A percentile compares a stretch with the other conserved stretches of the same genome.
Conservation (phyloP, 2,329 filamentous ascomycete species). For the Xylaria hypoxylon region DNA sequence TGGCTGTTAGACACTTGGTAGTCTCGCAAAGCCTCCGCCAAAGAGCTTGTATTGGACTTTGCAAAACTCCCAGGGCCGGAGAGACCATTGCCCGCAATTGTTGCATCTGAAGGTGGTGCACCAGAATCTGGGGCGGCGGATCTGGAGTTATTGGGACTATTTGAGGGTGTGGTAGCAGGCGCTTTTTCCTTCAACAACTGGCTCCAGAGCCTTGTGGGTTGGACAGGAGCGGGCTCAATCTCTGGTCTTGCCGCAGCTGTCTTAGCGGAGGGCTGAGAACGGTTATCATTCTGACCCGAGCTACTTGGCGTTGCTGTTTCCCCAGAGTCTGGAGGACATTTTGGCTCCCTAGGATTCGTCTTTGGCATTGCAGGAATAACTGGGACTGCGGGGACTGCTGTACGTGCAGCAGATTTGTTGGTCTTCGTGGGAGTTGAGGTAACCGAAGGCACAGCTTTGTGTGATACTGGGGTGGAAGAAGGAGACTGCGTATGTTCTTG, state of each 20-base stretch:
- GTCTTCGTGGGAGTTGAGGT: slow-evolving; percentile 46
- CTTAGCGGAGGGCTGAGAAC: slow-evolving; percentile 33
- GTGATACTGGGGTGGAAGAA: slow-evolving; percentile 53
- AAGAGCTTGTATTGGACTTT: slow-evolving; percentile 56
- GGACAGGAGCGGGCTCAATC: slow-evolving; percentile 46
- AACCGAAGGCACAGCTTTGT: slow-evolving; percentile 44
- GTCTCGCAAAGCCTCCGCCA: slow-evolving; percentile 75
- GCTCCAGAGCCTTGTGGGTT: slow-evolving; percentile 55
- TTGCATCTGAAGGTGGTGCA: slow-evolving; percentile 43
- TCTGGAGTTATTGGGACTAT: slow-evolving; percentile 45
- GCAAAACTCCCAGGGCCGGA: slow-evolving; percentile 53
- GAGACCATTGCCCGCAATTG: slow-evolving; percentile 43
- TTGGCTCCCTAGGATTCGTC: slow-evolving; percentile 50
- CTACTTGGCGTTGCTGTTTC: slow-evolving; percentile 38
- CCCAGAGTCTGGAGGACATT: slow-evolving; percentile 39
- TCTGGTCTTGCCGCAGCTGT: slow-evolving; percentile 43
- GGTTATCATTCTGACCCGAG: slow-evolving; percentile 34
- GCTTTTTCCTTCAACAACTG: slow-evolving; percentile 51
- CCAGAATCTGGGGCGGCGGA: slow-evolving; percentile 41
- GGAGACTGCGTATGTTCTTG: slow-evolving; percentile 49
- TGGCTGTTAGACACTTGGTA: slow-evolving; percentile 75
- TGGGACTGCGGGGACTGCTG: slow-evolving; percentile 57
- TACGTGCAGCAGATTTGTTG: slow-evolving; percentile 50
- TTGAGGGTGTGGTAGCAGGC: slow-evolving; percentile 40
- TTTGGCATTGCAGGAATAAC: slow-evolving; percentile 63